Evolutionary conservation across 345 rosid genomes (phyloP).

Genomic region (Eucalyptus erythrocorys): DNA sequence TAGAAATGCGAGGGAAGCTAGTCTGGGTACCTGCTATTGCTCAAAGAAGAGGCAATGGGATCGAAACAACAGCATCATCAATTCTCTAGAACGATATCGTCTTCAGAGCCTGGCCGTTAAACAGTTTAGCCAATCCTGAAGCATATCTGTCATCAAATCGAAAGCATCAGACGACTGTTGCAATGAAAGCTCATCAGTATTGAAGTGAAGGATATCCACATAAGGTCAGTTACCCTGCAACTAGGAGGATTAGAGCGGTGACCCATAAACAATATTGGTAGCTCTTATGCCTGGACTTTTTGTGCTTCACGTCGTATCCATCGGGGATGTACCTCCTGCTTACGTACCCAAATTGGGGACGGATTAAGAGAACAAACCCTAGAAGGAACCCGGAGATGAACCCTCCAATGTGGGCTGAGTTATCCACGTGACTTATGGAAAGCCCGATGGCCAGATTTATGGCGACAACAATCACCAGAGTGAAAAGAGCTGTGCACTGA

Average conservation of each 20-base stretch:
- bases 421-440: slow-evolving; percentile 69
- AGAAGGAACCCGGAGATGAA: slow-evolving; percentile 67
- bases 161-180: background rate
- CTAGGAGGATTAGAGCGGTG: slow-evolving; percentile 29
- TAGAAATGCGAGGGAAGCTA: background rate
- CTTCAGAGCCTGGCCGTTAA: slow-evolving; percentile 2
- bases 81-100: background rate
- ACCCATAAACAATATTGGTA: slow-evolving; percentile 50
- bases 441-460: slow-evolving; percentile 66
- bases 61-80: background rate
- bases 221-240: slow-evolving; percentile 29
- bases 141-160: slow-evolving; percentile 26
- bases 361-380: slow-evolving; percentile 71
- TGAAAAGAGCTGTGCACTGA: slow-evolving; percentile 65
- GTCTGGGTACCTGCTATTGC: background rate
- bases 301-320: slow-evolving; percentile 44
- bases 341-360: slow-evolving; percentile 87
- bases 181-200: background rate
- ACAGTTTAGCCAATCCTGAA: slow-evolving; percentile 34
- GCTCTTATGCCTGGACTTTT: slow-evolving; percentile 46
- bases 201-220: background rate
- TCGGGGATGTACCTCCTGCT: slow-evolving; percentile 51
- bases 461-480: slow-evolving; percentile 49
- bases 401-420: slow-evolving; percentile 93
- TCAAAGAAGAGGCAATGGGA: background rate